A percentile compares a stretch with the other conserved stretches of the same genome.
Evolutionary conservation across 1,139 yeast genomes (phyloP).

Genomic region (Diutina scorzettiae): DNA sequence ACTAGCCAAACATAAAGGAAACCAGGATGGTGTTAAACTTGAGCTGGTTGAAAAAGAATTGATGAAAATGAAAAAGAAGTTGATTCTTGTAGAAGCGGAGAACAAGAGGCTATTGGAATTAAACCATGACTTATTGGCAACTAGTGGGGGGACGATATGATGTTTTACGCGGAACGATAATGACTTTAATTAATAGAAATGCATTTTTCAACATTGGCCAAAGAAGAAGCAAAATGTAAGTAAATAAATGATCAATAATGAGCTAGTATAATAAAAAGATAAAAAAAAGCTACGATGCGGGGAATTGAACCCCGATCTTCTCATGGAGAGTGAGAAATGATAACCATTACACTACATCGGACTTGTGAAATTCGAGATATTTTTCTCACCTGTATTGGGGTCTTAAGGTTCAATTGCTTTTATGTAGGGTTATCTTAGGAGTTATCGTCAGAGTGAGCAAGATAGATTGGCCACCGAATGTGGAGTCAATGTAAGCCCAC

Average conservation of each 20-base stretch:
- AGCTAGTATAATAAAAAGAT: no score
- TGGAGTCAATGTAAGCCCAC: no score
- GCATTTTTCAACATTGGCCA: no score
- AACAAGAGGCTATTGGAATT: conserved; percentile 2
- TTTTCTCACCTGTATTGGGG: no score
- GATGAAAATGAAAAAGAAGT: neutral
- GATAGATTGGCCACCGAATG: no score
- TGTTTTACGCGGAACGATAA: no score
- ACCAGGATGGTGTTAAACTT: neutral
- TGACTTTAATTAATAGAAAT: no score
- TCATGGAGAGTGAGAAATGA: conserved; percentile 5
- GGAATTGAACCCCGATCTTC: conserved; percentile 5
- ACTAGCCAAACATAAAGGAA: neutral
- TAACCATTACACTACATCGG: conserved; percentile 5
- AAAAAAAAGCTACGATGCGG: conserved; percentile 3
- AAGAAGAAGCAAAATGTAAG: no score
- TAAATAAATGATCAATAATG: no score
- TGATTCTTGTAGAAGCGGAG: neutral
- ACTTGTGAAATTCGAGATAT: neutral
- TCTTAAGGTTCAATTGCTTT: no score
- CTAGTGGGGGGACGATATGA: conserved; percentile 1
- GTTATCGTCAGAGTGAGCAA: no score
- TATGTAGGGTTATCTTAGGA: no score
- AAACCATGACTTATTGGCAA: neutral
- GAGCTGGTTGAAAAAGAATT: neutral